These are phyloP conservation scores for Botryococcus braunii DNA, from an alignment of 163 green algal genomes.

Conservation along the genomic window DNA sequence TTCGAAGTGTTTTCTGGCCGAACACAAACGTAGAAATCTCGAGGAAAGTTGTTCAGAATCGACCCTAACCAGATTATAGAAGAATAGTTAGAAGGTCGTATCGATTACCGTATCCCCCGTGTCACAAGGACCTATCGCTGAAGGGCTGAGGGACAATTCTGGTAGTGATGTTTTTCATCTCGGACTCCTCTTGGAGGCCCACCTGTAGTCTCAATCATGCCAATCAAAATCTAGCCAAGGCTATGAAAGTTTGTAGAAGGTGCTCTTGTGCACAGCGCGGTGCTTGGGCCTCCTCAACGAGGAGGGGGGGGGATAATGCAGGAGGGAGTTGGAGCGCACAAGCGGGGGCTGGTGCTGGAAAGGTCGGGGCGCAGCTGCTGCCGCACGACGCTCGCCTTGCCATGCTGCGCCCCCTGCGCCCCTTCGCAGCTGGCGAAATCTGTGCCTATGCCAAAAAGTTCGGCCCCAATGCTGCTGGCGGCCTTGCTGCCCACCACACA, in stretches of 20 bases:
- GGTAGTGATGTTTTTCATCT: too few species aligned
- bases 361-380: slow-evolving; percentile 34
- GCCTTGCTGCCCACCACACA: not conserved
- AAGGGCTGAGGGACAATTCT: too few species aligned
- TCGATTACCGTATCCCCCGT: too few species aligned
- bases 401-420: slow-evolving; percentile 43
- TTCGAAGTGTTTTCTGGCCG: too few species aligned
- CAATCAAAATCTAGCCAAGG: not conserved
- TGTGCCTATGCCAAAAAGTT: slow-evolving; percentile 1
- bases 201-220: not conserved
- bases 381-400: slow-evolving; percentile 37
- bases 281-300: too few species aligned
- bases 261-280: too few species aligned
- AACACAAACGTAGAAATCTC: too few species aligned
- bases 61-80: too few species aligned
- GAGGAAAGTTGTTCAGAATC: too few species aligned
- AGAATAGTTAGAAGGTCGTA: too few species aligned
- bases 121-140: too few species aligned
- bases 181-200: not conserved
- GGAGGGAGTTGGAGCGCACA: slow-evolving; percentile 33
- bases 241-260: not conserved
- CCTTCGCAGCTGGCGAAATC: slow-evolving; percentile 34
- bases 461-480: slow-evolving; percentile 2
- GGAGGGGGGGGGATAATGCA: slow-evolving; percentile 8
- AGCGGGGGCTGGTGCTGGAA: slow-evolving; percentile 28